A percentile compares a stretch with the other conserved stretches of the same genome.
Conservation (phyloP, 306 rosid species). For the Cucumis cinereus region DNA sequence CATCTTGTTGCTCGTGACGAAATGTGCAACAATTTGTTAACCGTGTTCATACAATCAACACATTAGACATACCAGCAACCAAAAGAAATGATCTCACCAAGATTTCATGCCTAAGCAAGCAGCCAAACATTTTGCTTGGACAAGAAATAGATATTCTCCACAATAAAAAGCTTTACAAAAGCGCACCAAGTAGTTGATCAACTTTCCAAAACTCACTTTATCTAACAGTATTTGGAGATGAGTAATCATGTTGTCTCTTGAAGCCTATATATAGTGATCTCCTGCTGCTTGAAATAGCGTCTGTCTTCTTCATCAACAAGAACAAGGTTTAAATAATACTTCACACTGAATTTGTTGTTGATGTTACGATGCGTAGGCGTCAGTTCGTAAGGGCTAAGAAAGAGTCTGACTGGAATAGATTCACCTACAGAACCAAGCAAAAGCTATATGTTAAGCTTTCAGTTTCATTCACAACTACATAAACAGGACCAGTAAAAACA, state of each 20-base stretch:
- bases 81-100: background rate
- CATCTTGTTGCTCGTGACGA: background rate
- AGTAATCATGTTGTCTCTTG: slow-evolving; percentile 48
- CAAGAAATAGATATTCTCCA: background rate
- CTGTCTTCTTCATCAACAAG: slow-evolving; percentile 96
- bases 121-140: background rate
- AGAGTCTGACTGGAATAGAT: slow-evolving; percentile 94
- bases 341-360: slow-evolving; percentile 94
- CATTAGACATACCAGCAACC: background rate
- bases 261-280: slow-evolving; percentile 87
- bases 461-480: background rate
- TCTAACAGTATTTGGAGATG: background rate
- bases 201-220: background rate
- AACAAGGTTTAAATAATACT: slow-evolving; percentile 91
- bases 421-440: slow-evolving; percentile 50
- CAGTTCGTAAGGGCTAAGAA: slow-evolving; percentile 96
- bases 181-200: background rate
- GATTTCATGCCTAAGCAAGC: background rate
- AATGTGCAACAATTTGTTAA: background rate
- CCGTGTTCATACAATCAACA: background rate
- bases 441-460: background rate
- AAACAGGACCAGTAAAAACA: background rate
- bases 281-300: slow-evolving; percentile 98
- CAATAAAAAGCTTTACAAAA: background rate
- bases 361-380: slow-evolving; percentile 92